These are phyloP conservation scores for Cutaneotrichosporon sp. DNA, from an alignment of 1,284 basidiomycete genomes.

Conservation along the genomic window DNA sequence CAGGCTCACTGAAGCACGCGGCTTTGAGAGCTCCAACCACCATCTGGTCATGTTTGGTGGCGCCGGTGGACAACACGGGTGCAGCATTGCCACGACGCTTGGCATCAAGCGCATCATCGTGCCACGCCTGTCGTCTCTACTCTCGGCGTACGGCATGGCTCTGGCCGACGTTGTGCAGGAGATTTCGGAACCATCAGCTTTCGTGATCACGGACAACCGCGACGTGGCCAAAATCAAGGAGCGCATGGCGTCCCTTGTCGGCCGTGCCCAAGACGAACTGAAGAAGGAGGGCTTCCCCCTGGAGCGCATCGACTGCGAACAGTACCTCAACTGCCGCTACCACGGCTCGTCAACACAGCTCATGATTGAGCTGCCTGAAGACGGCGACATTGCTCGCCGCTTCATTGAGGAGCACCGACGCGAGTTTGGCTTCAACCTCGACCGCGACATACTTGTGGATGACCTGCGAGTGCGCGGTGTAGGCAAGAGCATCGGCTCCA, in stretches of 20 bases:
- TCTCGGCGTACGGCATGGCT: slow-evolving; percentile 76
- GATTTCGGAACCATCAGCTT: slow-evolving; percentile 32
- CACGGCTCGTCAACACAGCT: slow-evolving; percentile 35
- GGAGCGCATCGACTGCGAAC: slow-evolving; percentile 66
- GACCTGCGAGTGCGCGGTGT: slow-evolving; percentile 36
- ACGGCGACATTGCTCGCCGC: slow-evolving; percentile 25
- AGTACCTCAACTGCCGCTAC: slow-evolving; percentile 39
- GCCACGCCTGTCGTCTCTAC: slow-evolving; percentile 35
- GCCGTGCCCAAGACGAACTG: slow-evolving; percentile 61
- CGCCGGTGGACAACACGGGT: slow-evolving; percentile 41
- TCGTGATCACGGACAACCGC: slow-evolving; percentile 19
- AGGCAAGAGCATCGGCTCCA: slow-evolving; percentile 28
- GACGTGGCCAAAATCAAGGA: slow-evolving; percentile 19
- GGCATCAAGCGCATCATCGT: slow-evolving; percentile 38
- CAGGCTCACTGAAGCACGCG: slow-evolving; percentile 34
- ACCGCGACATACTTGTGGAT: slow-evolving; percentile 34
- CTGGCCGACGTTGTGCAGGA: slow-evolving; percentile 55
- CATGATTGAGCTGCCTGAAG: slow-evolving; percentile 37
- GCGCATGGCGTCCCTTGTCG: slow-evolving; percentile 26
- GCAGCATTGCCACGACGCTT: slow-evolving; percentile 32
- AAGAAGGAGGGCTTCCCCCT: slow-evolving; percentile 72
- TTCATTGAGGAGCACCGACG: slow-evolving; percentile 36
- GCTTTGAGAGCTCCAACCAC: slow-evolving; percentile 31
- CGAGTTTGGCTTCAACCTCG: slow-evolving; percentile 42
- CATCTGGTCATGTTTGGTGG: slow-evolving; percentile 41